Percentiles rank a stretch among this genome's conserved stretches.
phyloP scores from a whole-genome alignment of 2,329 filamentous ascomycete species.

The Fusarium temperatum region DNA sequence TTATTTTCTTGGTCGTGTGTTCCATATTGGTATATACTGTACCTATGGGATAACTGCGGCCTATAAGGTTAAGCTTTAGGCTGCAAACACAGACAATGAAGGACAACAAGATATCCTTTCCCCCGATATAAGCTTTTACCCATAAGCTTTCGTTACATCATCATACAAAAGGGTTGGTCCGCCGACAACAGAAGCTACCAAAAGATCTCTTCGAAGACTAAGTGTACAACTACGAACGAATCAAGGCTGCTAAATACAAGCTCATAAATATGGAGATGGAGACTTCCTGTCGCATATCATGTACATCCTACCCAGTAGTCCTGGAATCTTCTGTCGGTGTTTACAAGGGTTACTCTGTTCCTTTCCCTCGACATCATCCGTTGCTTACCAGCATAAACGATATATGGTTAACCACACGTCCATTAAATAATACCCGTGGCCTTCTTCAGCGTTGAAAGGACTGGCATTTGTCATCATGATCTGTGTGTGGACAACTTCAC shows the following conservation, averaged over 20 bases:
- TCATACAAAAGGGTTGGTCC: neutral
- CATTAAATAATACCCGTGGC: neutral
- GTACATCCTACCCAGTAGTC: neutral
- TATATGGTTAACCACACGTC: too few relatives aligned
- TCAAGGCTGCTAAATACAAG: neutral
- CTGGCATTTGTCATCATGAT: neutral
- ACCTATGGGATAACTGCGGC: too few relatives aligned
- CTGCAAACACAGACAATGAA: too few relatives aligned
- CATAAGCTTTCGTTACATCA: neutral
- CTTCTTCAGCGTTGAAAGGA: neutral
- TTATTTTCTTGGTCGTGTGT: neutral
- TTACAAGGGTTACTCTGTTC: neutral
- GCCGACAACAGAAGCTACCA: neutral
- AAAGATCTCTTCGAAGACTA: neutral
- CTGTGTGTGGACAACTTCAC: neutral
- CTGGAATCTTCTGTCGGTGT: too few relatives aligned
- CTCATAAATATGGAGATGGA: neutral
- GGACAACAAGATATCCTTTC: too few relatives aligned
- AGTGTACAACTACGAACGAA: neutral
- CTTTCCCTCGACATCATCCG: too few relatives aligned
- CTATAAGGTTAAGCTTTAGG: too few relatives aligned
- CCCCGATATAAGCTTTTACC: too few relatives aligned
- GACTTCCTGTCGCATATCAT: accelerated
- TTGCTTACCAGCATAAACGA: neutral
- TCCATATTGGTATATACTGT: neutral